Evolutionary conservation across 2,329 filamentous ascomycete species (phyloP).

Genomic region (Dactylellina haptotyla): DNA sequence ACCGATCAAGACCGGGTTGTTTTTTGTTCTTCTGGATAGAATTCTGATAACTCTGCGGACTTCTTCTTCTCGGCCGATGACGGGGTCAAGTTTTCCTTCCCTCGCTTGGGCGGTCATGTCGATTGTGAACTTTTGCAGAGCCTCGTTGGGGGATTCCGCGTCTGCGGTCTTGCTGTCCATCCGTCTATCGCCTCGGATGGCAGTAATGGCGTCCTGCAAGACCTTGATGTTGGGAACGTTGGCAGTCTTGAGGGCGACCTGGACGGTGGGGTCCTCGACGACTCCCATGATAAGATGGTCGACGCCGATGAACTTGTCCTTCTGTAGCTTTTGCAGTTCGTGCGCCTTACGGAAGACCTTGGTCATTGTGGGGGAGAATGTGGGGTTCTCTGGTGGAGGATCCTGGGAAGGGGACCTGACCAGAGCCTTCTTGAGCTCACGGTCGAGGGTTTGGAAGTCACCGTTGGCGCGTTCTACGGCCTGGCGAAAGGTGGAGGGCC

Average conservation of each 20-base stretch:
- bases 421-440: conserved; percentile 87
- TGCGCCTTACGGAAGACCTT: conserved; percentile 84
- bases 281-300: conserved; percentile 92
- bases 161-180: conserved; percentile 98
- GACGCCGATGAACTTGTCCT: conserved; percentile 91
- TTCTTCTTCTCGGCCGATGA: conserved; percentile 96
- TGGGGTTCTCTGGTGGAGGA: conserved; percentile 87
- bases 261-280: conserved; percentile 79
- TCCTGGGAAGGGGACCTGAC: conserved; percentile 94
- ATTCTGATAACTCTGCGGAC: conserved; percentile 92
- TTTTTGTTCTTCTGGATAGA: conserved; percentile 91
- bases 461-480: conserved; percentile 93
- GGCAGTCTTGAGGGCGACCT: conserved; percentile 79
- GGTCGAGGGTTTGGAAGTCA: conserved; percentile 87
- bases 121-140: conserved; percentile 96
- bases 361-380: conserved; percentile 82
- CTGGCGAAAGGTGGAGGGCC: conserved; percentile 85
- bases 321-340: conserved; percentile 95
- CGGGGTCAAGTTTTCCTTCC: conserved; percentile 97
- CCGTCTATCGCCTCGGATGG: conserved; percentile 89
- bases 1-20: conserved; percentile 97
- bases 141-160: conserved; percentile 84
- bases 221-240: conserved; percentile 93
- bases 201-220: conserved; percentile 86
- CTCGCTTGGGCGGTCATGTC: conserved; percentile 97